Conservation (phyloP, 1,139 yeast species). For the Hansenula lynferdii region DNA sequence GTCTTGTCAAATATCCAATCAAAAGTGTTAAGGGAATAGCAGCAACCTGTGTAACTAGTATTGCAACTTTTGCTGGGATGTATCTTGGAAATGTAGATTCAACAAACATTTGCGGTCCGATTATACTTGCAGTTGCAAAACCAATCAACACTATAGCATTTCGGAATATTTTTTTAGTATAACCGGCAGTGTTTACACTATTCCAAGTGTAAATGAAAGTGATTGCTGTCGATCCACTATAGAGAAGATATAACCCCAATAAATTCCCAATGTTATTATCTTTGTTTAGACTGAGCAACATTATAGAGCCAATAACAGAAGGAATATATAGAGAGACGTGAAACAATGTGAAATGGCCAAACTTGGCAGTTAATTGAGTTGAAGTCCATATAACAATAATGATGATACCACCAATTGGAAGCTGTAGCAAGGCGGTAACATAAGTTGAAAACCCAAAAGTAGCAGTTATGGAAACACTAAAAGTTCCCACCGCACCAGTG, state of each 20-base stretch:
- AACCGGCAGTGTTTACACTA: constrained; percentile 32
- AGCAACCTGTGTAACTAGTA: constrained; percentile 36
- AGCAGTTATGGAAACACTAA: constrained; percentile 31
- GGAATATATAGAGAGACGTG: constrained; percentile 36
- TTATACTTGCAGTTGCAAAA: constrained; percentile 35
- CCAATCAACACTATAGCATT: constrained; percentile 37
- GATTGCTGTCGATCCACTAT: constrained; percentile 34
- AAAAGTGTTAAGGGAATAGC: constrained; percentile 9
- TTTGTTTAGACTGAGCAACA: constrained; percentile 32
- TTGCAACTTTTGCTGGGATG: constrained; percentile 44
- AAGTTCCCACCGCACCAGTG: constrained; percentile 31
- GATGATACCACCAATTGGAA: constrained; percentile 42
- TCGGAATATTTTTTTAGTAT: constrained; percentile 37
- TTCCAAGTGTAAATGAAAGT: constrained; percentile 37
- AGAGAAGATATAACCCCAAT: constrained; percentile 35
- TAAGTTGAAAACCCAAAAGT: constrained; percentile 33
- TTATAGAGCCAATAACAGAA: constrained; percentile 39
- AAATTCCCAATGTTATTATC: constrained; percentile 37
- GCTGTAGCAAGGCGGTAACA: constrained; percentile 43
- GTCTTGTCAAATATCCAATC: constrained; percentile 27
- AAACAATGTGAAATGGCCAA: constrained; percentile 24
- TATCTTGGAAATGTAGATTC: constrained; percentile 36
- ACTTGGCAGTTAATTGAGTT: constrained; percentile 21
- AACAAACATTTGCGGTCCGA: constrained; percentile 41
- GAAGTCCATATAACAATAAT: constrained; percentile 32